These are phyloP conservation scores for Leccinum aurantiacum DNA, from an alignment of 768 basidiomycete species.

Conservation along the genomic window DNA sequence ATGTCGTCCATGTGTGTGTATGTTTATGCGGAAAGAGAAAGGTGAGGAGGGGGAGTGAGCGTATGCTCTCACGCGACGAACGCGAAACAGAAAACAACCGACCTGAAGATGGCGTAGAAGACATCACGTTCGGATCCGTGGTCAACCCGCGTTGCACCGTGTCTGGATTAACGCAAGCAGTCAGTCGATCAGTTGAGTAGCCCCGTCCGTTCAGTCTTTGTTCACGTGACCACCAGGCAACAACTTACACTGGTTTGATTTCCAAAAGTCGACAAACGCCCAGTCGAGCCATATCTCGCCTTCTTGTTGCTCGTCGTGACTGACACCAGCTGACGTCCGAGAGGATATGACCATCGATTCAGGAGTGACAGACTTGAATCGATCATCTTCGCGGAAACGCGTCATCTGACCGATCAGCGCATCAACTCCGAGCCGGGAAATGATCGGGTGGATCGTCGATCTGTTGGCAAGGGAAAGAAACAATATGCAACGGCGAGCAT, in stretches of 20 bases:
- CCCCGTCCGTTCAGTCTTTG: background rate
- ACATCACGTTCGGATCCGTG: slow-evolving; percentile 63
- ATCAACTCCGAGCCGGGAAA: slow-evolving; percentile 88
- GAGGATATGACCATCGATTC: slow-evolving; percentile 72
- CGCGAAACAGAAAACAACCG: slow-evolving; percentile 17
- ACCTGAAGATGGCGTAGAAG: slow-evolving; percentile 58
- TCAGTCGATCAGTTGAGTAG: background rate
- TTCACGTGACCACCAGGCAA: background rate
- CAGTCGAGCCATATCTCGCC: slow-evolving; percentile 98
- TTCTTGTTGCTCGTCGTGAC: slow-evolving; percentile 51
- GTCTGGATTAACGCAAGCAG: slow-evolving; percentile 34
- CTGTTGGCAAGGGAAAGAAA: slow-evolving; percentile 37
- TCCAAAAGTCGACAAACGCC: slow-evolving; percentile 98
- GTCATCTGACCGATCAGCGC: slow-evolving; percentile 84
- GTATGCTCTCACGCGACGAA: background rate
- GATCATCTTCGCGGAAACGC: slow-evolving; percentile 85
- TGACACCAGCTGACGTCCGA: slow-evolving; percentile 29
- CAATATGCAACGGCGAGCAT: background rate
- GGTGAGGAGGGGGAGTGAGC: background rate
- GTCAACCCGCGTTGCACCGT: slow-evolving; percentile 73
- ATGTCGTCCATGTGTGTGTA: background rate
- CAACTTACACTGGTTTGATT: slow-evolving; percentile 89
- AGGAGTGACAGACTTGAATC: slow-evolving; percentile 88
- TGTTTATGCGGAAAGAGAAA: background rate
- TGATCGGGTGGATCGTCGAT: slow-evolving; percentile 83